A percentile compares a stretch with the other conserved stretches of the same genome.
phyloP scores from a whole-genome alignment of 495 filamentous ascomycete species.

The Sordaria brevicollis region DNA sequence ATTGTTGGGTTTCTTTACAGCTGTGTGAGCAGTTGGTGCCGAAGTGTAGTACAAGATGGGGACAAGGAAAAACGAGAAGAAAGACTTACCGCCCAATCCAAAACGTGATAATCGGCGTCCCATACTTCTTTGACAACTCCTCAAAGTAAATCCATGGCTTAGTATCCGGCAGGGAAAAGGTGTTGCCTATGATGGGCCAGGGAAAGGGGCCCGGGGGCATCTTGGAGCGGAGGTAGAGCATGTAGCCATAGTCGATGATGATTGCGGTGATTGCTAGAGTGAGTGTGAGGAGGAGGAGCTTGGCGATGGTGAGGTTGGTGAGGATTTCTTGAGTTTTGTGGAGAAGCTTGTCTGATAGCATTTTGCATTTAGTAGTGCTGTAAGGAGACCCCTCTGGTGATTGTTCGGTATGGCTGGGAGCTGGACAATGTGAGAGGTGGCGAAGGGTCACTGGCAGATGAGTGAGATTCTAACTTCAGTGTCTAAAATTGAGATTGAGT shows the following conservation, averaged over 20 bases:
- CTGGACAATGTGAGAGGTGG: background rate
- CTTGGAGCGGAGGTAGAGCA: constrained; percentile 36
- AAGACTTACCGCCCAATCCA: constrained; percentile 47
- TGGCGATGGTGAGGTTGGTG: constrained; percentile 1
- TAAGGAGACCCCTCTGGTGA: background rate
- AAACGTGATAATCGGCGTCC: constrained; percentile 48
- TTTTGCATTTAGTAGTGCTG: background rate
- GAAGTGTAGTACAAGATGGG: background rate
- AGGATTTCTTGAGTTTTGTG: constrained; percentile 11
- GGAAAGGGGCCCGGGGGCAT: constrained; percentile 51
- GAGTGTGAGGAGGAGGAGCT: constrained; percentile 15
- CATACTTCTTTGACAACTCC: constrained; percentile 41
- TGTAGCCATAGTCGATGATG: constrained; percentile 37
- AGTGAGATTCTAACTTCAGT: background rate
- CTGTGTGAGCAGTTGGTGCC: background rate
- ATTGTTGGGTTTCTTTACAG: constrained; percentile 44
- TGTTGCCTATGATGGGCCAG: constrained; percentile 44
- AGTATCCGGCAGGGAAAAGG: constrained; percentile 44
- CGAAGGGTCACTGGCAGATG: background rate
- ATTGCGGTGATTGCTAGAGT: constrained; percentile 20
- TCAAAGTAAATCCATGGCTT: constrained; percentile 61
- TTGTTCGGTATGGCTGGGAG: background rate
- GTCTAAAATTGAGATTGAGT: background rate
- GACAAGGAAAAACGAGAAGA: no score
- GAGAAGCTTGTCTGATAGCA: constrained; percentile 15